Percentiles rank a stretch among this genome's conserved stretches.
These are phyloP conservation scores for Platanthera guangdongensis DNA, from an alignment of 106 monocot genomes.

Conservation along the genomic window DNA sequence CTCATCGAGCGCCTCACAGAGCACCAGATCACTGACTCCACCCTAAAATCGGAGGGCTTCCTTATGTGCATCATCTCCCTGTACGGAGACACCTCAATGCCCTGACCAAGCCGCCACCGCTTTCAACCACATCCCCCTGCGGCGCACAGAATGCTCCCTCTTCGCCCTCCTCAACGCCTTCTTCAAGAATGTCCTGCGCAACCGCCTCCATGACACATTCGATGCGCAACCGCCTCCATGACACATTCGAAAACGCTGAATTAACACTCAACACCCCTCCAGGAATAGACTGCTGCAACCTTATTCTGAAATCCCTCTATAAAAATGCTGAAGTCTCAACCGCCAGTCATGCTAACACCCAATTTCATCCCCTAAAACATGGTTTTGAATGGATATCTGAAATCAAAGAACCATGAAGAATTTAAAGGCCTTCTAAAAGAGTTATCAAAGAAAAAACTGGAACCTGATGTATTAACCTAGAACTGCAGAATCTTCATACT, in stretches of 20 bases:
- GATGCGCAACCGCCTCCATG: conserved; percentile 14
- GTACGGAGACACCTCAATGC: conserved; percentile 41
- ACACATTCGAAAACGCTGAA: conserved; percentile 26
- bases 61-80: conserved; percentile 44
- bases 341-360: conserved; percentile 29
- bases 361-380: conserved; percentile 44
- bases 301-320: conserved; percentile 30
- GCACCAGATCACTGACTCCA: conserved; percentile 16
- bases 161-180: conserved; percentile 57
- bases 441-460: conserved; percentile 24
- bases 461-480: conserved; percentile 35
- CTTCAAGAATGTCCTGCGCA: conserved; percentile 26
- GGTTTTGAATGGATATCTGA: conserved; percentile 50
- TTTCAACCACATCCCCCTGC: conserved; percentile 25
- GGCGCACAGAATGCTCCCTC: conserved; percentile 48
- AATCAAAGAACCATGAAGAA: conserved; percentile 20
- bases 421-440: conserved; percentile 37
- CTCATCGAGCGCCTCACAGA: conserved; percentile 38
- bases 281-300: conserved; percentile 35
- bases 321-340: conserved; percentile 14
- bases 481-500: conserved; percentile 42
- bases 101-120: conserved; percentile 30
- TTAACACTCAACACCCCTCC: conserved; percentile 24
- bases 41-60: conserved; percentile 54
- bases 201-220: too few species aligned